phyloP scores from a whole-genome alignment of 352 stramenopile species.

The Pythium rhizo-oryzae region DNA sequence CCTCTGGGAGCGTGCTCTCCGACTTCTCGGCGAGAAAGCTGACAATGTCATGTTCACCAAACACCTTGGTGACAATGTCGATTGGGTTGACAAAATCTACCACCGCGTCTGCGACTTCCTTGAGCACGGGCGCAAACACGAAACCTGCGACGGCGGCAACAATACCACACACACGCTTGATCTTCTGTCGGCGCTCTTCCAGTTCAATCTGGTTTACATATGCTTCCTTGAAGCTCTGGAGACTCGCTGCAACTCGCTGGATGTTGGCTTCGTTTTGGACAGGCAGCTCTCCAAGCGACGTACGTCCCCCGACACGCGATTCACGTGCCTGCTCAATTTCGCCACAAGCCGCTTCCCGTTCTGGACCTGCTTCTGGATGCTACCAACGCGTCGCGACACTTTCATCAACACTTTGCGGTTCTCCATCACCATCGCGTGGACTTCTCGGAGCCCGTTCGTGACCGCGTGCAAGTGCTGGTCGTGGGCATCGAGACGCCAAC shows the following conservation, averaged over 20 bases:
- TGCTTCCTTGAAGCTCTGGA: neutral
- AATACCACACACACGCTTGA: slow-evolving; percentile 25
- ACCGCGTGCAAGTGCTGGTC: neutral
- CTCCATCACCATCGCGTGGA: slow-evolving; percentile 12
- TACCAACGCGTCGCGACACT: neutral
- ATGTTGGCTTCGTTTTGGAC: neutral
- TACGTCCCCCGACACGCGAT: neutral
- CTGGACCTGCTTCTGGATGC: neutral
- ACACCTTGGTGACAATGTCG: slow-evolving; percentile 18
- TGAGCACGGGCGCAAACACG: slow-evolving; percentile 29
- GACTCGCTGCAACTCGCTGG: neutral
- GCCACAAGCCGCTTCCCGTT: neutral
- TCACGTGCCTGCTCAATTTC: neutral
- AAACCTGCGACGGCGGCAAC: slow-evolving; percentile 26
- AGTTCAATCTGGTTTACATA: neutral
- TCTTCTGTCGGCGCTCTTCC: slow-evolving; percentile 23
- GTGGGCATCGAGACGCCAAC: slow-evolving; percentile 16
- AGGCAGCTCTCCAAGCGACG: neutral
- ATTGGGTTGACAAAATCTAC: slow-evolving; percentile 28
- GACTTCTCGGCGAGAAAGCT: slow-evolving; percentile 5
- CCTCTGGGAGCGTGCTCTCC: neutral
- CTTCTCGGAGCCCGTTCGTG: neutral
- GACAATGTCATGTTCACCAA: slow-evolving; percentile 15
- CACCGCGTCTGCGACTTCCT: slow-evolving; percentile 25
- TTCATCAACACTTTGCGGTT: neutral